Evolutionary conservation across 2,329 filamentous ascomycete species (phyloP).

Genomic region (Penicillium fuscoglaucum): DNA sequence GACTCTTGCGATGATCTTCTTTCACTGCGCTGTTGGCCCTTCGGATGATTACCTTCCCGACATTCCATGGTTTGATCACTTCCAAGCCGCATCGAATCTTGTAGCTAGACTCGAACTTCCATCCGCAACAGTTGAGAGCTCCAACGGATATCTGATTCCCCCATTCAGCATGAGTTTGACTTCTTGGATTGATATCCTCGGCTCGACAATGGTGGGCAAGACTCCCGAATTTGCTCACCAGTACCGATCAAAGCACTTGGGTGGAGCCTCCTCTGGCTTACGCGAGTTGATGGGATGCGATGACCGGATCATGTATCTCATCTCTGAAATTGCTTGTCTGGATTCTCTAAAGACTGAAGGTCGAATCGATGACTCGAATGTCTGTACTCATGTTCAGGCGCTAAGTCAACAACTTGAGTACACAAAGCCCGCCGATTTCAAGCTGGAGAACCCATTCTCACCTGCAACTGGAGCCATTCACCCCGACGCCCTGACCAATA

Average conservation of each 20-base stretch:
- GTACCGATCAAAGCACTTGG: conserved; percentile 91
- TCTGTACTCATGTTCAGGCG: conserved; percentile 82
- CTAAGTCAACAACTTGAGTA: conserved; percentile 85
- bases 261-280: conserved; percentile 66
- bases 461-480: conserved; percentile 68
- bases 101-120: conserved; percentile 67
- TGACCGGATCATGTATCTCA: conserved; percentile 95
- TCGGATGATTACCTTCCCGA: no score
- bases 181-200: conserved; percentile 95
- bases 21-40: no score
- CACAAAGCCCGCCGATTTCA: conserved; percentile 67
- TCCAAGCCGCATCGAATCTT: conserved; percentile 48
- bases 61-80: no score
- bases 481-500: conserved; percentile 79
- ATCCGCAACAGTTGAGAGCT: background rate
- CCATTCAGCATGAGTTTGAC: conserved; percentile 91
- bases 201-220: conserved; percentile 83
- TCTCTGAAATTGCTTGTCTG: conserved; percentile 94
- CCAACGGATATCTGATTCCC: conserved; percentile 54
- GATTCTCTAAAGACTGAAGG: conserved; percentile 81
- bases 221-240: conserved; percentile 87
- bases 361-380: conserved; percentile 75
- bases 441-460: conserved; percentile 60
- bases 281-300: conserved; percentile 97
- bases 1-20: no score